Percentiles rank a stretch among this genome's conserved stretches.
phyloP scores from a whole-genome alignment of 495 filamentous ascomycete genomes.

The Rusavskia elegans region DNA sequence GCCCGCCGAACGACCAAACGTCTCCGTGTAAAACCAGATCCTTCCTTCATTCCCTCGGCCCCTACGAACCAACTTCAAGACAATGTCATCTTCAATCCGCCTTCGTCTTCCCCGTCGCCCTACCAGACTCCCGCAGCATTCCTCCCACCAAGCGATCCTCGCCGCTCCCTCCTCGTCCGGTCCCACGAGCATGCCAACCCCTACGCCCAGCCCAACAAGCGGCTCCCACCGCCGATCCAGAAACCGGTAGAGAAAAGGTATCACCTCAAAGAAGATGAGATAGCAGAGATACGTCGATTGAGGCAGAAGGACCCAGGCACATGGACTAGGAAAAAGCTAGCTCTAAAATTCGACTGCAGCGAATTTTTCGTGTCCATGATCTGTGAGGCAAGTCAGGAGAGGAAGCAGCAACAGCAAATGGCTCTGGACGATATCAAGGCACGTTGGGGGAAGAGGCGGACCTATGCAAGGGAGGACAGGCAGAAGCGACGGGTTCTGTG shows the following conservation, averaged over 20 bases:
- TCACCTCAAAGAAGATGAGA: constrained; percentile 56
- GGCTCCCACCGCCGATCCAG: constrained; percentile 41
- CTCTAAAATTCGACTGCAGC: constrained; percentile 62
- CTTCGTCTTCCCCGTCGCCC: constrained; percentile 64
- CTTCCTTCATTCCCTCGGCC: constrained; percentile 42
- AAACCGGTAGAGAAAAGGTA: constrained; percentile 46
- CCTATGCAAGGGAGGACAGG: constrained; percentile 59
- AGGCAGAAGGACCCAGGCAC: constrained; percentile 46
- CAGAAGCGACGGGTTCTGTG: constrained; percentile 46
- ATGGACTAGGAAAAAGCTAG: constrained; percentile 58
- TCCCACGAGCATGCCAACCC: constrained; percentile 15
- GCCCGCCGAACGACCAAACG: constrained; percentile 54
- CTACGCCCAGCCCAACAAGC: constrained; percentile 8
- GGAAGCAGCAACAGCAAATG: constrained; percentile 33
- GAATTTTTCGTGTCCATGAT: constrained; percentile 52
- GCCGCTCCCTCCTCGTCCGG: constrained; percentile 37
- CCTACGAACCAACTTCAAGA: constrained; percentile 25
- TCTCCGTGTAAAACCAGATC: constrained; percentile 56
- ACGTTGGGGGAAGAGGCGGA: constrained; percentile 57
- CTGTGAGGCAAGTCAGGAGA: constrained; percentile 29
- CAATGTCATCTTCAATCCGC: constrained; percentile 88
- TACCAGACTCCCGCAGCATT: constrained; percentile 83
- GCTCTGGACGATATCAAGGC: constrained; percentile 45
- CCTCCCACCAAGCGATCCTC: constrained; percentile 63
- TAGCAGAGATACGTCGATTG: constrained; percentile 64